These are phyloP conservation scores for Pseudoturritis turrita DNA, from an alignment of 345 rosid species.

Conservation along the genomic window DNA sequence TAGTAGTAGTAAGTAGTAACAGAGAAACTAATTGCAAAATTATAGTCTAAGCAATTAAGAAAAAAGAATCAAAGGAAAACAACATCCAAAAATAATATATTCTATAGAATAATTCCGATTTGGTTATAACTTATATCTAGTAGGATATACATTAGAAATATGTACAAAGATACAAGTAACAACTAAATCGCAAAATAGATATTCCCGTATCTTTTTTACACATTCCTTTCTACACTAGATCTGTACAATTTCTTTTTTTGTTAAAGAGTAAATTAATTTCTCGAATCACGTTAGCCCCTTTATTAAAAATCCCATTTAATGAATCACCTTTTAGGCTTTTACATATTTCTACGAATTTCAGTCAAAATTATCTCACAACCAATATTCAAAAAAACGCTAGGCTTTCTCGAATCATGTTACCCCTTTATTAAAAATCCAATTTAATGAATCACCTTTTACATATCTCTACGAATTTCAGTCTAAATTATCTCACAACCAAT, in stretches of 20 bases:
- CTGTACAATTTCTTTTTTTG: too few relatives aligned
- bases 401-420: too few relatives aligned
- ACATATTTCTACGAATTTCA: neutral
- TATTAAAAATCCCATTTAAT: neutral
- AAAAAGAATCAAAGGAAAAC: neutral
- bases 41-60: neutral
- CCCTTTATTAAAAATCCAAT: too few relatives aligned
- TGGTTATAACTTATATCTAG: neutral
- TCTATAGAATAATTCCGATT: slow-evolving; percentile 1
- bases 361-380: neutral
- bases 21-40: neutral
- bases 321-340: neutral
- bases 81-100: neutral
- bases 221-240: neutral
- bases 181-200: neutral
- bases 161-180: neutral
- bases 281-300: neutral
- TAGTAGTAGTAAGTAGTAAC: neutral
- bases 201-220: neutral
- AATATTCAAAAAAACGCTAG: too few relatives aligned
- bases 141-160: neutral
- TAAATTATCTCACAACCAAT: too few relatives aligned
- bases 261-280: neutral
- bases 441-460: too few relatives aligned
- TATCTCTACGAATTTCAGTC: too few relatives aligned